Percentiles rank a stretch among this genome's conserved stretches.
Evolutionary conservation across 805 yeast genomes (phyloP).

Genomic region (Lachancea meyersii): DNA sequence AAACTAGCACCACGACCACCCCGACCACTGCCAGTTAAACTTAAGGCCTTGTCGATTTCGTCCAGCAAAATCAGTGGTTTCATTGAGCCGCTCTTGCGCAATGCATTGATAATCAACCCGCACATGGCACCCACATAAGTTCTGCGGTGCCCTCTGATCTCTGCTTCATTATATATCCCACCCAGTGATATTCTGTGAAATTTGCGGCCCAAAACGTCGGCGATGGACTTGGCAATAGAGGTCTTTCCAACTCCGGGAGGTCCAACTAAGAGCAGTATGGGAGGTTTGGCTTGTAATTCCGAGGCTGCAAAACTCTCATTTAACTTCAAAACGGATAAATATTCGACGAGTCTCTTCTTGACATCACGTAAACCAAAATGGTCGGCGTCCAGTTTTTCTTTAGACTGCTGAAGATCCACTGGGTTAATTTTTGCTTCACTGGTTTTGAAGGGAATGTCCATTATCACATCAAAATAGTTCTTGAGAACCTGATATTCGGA

Average conservation of each 20-base stretch:
- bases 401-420: slow-evolving; percentile 48
- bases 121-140: slow-evolving; percentile 93
- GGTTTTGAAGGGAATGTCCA: slow-evolving; percentile 57
- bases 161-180: slow-evolving; percentile 84
- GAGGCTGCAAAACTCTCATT: slow-evolving; percentile 17
- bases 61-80: slow-evolving; percentile 80
- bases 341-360: slow-evolving; percentile 70
- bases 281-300: slow-evolving; percentile 41
- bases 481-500: slow-evolving; percentile 61
- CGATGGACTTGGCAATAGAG: slow-evolving; percentile 75
- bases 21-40: slow-evolving; percentile 30
- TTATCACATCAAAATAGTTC: slow-evolving; percentile 56
- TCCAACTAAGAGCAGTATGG: slow-evolving; percentile 76
- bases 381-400: slow-evolving; percentile 58
- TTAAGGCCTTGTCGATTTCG: slow-evolving; percentile 73
- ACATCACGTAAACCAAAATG: slow-evolving; percentile 73
- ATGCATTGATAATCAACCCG: slow-evolving; percentile 69
- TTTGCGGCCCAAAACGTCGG: slow-evolving; percentile 62
- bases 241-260: slow-evolving; percentile 96
- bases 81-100: slow-evolving; percentile 69
- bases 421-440: slow-evolving; percentile 17
- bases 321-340: slow-evolving; percentile 69
- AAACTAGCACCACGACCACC: slow-evolving; percentile 30
- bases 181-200: slow-evolving; percentile 81
- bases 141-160: slow-evolving; percentile 83